These are phyloP conservation scores for Boletus rubropictus DNA, from an alignment of 768 basidiomycete species.

Conservation along the genomic window DNA sequence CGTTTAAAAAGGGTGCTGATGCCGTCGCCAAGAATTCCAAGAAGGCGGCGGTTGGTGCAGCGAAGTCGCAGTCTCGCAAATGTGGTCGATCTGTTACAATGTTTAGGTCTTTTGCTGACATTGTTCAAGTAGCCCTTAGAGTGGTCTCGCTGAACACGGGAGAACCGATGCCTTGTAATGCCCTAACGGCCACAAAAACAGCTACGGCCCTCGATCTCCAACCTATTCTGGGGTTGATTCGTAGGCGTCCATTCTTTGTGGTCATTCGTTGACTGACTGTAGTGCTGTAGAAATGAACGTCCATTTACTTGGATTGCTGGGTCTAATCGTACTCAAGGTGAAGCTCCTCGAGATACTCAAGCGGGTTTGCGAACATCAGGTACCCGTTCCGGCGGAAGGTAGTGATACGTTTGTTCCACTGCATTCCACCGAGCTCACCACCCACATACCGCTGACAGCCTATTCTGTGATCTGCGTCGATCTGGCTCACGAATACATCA, in stretches of 20 bases:
- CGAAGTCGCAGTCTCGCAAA: constrained; percentile 43
- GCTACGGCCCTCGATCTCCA: constrained; percentile 22
- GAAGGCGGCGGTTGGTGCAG: constrained; percentile 25
- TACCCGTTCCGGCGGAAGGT: constrained; percentile 45
- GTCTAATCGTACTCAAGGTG: constrained; percentile 59
- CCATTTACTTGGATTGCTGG: constrained; percentile 64
- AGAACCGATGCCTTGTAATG: constrained; percentile 1
- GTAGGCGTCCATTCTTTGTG: constrained; percentile 35
- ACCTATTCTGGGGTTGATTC: constrained; percentile 43
- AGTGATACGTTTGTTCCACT: constrained; percentile 30
- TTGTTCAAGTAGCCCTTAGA: constrained; percentile 4
- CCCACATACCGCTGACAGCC: constrained; percentile 31
- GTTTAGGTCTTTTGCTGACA: background rate
- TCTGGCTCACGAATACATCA: constrained; percentile 74
- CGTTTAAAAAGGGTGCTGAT: constrained; percentile 31
- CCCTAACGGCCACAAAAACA: background rate
- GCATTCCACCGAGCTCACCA: background rate
- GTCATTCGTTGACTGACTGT: background rate
- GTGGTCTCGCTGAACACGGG: constrained; percentile 17
- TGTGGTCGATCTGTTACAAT: constrained; percentile 21
- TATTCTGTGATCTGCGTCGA: constrained; percentile 61
- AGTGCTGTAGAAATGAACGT: constrained; percentile 44
- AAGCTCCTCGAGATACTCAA: constrained; percentile 61
- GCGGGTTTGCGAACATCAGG: constrained; percentile 49
- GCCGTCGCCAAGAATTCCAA: constrained; percentile 4